These are phyloP conservation scores for Aspergillus pseudonomiae DNA, from an alignment of 2,329 filamentous ascomycete species.

Conservation along the genomic window DNA sequence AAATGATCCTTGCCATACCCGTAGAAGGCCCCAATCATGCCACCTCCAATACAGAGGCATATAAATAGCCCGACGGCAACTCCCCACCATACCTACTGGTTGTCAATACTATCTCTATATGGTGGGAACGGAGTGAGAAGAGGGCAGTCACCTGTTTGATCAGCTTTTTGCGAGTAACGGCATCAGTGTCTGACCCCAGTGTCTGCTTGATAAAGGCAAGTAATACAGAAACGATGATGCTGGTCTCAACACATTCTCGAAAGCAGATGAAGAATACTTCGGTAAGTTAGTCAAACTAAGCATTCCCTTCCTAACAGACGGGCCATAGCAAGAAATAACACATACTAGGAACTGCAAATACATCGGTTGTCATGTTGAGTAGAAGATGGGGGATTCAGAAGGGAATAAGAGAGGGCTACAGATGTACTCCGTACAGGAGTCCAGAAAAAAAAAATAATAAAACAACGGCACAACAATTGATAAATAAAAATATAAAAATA, in stretches of 20 bases:
- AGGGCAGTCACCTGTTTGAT: constrained; percentile 58
- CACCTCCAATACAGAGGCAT: constrained; percentile 66
- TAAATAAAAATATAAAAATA: background rate
- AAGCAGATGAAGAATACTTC: constrained; percentile 87
- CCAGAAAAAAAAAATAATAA: too few relatives aligned
- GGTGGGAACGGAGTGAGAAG: background rate
- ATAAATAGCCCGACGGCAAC: constrained; percentile 64
- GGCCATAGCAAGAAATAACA: background rate
- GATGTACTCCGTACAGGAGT: background rate
- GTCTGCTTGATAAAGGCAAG: constrained; percentile 84
- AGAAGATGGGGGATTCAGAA: background rate
- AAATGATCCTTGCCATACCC: constrained; percentile 69
- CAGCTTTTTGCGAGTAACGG: constrained; percentile 66
- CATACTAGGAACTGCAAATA: constrained; percentile 22
- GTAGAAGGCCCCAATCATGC: constrained; percentile 75
- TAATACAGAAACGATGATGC: constrained; percentile 84
- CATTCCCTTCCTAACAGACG: too few relatives aligned
- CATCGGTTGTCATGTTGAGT: constrained; percentile 15
- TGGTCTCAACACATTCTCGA: constrained; percentile 79
- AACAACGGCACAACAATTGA: background rate
- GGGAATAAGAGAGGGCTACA: background rate
- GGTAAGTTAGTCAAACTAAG: background rate
- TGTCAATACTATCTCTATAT: background rate
- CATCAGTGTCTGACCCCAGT: constrained; percentile 67
- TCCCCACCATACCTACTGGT: constrained; percentile 67